These are phyloP conservation scores for Alternaria postmessia DNA, from an alignment of 2,329 filamentous ascomycete genomes.

Conservation along the genomic window DNA sequence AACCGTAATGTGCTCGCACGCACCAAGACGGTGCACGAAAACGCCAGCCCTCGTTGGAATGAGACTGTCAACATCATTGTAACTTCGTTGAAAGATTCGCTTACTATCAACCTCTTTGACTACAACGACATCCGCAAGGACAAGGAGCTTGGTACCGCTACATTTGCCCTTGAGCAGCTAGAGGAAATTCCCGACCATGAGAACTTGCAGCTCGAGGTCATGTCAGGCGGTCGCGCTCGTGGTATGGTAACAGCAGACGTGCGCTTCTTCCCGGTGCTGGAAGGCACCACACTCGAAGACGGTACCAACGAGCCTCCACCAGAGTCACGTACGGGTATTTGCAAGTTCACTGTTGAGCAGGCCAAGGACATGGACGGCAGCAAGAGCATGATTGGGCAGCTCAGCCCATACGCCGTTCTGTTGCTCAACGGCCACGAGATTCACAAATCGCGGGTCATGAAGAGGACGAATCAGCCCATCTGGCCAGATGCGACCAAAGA, in stretches of 20 bases:
- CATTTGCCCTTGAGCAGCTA: constrained; percentile 83
- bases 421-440: constrained; percentile 92
- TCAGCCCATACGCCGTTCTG: constrained; percentile 90
- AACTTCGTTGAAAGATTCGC: constrained; percentile 85
- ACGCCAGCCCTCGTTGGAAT: constrained; percentile 88
- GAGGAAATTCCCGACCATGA: constrained; percentile 81
- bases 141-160: constrained; percentile 88
- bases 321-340: constrained; percentile 91
- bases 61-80: constrained; percentile 96
- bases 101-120: constrained; percentile 87
- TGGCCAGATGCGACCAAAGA: constrained; percentile 95
- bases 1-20: constrained; percentile 80
- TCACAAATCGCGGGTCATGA: constrained; percentile 88
- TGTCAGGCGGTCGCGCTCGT: constrained; percentile 82
- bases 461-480: constrained; percentile 96
- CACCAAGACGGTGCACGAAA: constrained; percentile 88
- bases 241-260: constrained; percentile 83
- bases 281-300: constrained; percentile 74
- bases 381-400: constrained; percentile 88
- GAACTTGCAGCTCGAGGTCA: constrained; percentile 84
- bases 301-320: constrained; percentile 82
- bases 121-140: constrained; percentile 97
- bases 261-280: constrained; percentile 93
- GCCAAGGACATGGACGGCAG: constrained; percentile 93
- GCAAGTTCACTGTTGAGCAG: constrained; percentile 91